These are phyloP conservation scores for Zizania palustris DNA, from an alignment of 202 grass and related monocot genomes.

Conservation along the genomic window DNA sequence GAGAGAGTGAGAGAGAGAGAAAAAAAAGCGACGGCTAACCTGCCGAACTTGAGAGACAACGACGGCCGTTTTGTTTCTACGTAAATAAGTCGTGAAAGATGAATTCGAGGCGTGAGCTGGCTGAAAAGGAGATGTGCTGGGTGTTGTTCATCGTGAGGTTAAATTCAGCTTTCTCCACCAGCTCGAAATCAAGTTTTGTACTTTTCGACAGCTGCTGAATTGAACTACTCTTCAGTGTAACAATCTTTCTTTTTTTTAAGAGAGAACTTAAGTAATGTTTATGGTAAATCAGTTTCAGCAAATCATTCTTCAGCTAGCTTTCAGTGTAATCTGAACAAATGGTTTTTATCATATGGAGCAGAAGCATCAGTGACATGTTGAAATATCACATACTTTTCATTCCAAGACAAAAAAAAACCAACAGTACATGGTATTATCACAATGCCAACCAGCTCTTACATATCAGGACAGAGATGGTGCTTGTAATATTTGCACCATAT, in stretches of 20 bases:
- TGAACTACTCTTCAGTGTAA: not conserved
- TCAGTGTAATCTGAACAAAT: not conserved
- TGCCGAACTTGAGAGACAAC: slow-evolving; percentile 45
- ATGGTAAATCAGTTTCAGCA: not conserved
- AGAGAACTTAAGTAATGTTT: not conserved
- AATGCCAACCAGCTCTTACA: slow-evolving; percentile 37
- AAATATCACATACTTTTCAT: slow-evolving; percentile 34
- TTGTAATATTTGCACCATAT: slow-evolving; percentile 85
- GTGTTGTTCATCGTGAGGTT: not conserved
- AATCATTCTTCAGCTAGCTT: not conserved
- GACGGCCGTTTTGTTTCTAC: slow-evolving; percentile 33
- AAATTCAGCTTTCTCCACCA: not conserved
- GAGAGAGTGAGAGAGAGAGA: no score
- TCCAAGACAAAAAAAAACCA: slow-evolving; percentile 32
- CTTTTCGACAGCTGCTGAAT: not conserved
- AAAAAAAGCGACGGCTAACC: slow-evolving; percentile 50
- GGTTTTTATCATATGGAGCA: not conserved
- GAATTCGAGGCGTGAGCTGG: slow-evolving; percentile 19
- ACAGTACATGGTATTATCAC: slow-evolving; percentile 31
- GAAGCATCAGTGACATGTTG: not conserved
- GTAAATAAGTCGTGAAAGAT: slow-evolving; percentile 9
- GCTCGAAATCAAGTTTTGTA: not conserved
- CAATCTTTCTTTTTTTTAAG: not conserved
- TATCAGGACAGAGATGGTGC: slow-evolving; percentile 48
- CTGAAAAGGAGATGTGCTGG: slow-evolving; percentile 13